A percentile compares a stretch with the other conserved stretches of the same genome.
Conservation (phyloP, 805 yeast genomes). For the Hanseniaspora singularis region DNA sequence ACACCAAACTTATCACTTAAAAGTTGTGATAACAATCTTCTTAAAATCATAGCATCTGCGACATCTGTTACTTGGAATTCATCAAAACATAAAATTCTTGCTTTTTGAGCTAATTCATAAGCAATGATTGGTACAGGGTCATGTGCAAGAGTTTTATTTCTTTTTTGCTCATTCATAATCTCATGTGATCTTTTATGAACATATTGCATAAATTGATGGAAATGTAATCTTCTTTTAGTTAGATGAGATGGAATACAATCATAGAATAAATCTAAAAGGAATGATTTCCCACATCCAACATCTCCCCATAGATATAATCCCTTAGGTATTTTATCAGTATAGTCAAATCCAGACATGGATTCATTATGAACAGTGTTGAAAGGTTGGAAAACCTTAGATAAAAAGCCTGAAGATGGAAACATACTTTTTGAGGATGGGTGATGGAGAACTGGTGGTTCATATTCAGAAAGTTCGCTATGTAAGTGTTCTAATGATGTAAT, state of each 20-base stretch:
- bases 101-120: conserved; percentile 60
- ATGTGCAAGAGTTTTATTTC: conserved; percentile 33
- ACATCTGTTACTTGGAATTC: conserved; percentile 98
- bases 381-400: conserved; percentile 13
- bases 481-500: conserved; percentile 49
- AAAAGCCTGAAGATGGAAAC: background rate
- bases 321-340: conserved; percentile 41
- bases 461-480: conserved; percentile 41
- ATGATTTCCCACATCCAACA: conserved; percentile 97
- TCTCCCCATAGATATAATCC: conserved; percentile 94
- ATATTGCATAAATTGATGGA: conserved; percentile 94
- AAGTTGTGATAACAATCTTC: conserved; percentile 59
- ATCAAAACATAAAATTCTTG: conserved; percentile 82
- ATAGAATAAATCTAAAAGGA: conserved; percentile 94
- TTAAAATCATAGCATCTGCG: conserved; percentile 92
- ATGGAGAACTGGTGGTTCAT: conserved; percentile 50
- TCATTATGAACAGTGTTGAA: conserved; percentile 16
- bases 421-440: conserved; percentile 20
- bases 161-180: conserved; percentile 50
- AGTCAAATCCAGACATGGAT: conserved; percentile 18
- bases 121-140: conserved; percentile 81
- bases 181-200: conserved; percentile 80
- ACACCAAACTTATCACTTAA: conserved; percentile 69
- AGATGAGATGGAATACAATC: conserved; percentile 67
- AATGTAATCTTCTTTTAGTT: conserved; percentile 73